Evolutionary conservation across 1,284 basidiomycete species (phyloP).

Genomic region (Ustilago curta): DNA sequence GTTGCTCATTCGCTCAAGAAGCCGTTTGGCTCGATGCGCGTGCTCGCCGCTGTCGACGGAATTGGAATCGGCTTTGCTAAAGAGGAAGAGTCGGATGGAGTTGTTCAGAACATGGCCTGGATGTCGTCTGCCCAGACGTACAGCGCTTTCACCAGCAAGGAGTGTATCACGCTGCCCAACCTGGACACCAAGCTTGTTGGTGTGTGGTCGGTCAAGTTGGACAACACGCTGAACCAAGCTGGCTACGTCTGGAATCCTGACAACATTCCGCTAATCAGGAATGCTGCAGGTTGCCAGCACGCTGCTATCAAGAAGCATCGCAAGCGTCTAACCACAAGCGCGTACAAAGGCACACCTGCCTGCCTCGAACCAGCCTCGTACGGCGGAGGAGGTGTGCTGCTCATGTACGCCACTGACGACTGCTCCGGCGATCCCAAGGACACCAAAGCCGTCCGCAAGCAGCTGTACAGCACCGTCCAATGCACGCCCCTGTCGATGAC

Average conservation of each 20-base stretch:
- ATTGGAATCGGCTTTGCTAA: conserved; percentile 38
- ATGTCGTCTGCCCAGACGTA: conserved; percentile 19
- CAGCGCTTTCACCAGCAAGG: conserved; percentile 19
- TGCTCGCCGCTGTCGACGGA: conserved; percentile 26
- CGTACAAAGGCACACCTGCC: neutral
- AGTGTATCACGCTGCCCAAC: conserved; percentile 33
- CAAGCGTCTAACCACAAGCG: neutral
- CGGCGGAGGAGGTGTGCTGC: conserved; percentile 33
- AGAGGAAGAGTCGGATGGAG: conserved; percentile 28
- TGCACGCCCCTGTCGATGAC: conserved; percentile 28
- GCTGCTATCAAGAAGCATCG: neutral
- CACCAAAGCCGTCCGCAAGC: conserved; percentile 4
- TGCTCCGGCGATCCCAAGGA: conserved; percentile 13
- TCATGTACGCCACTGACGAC: conserved; percentile 22
- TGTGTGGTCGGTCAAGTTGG: conserved; percentile 19
- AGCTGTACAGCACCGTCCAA: conserved; percentile 30
- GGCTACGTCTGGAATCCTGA: conserved; percentile 36
- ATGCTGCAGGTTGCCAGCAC: neutral
- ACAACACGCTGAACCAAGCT: conserved; percentile 13
- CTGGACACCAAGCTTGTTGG: conserved; percentile 10
- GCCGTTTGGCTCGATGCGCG: conserved; percentile 27
- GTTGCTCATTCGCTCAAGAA: conserved; percentile 17
- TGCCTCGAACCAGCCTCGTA: conserved; percentile 35
- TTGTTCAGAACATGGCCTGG: conserved; percentile 40
- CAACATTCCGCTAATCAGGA: conserved; percentile 32